These are phyloP conservation scores for Tranzscheliella williamsii DNA, from an alignment of 1,284 basidiomycete genomes.

Conservation along the genomic window DNA sequence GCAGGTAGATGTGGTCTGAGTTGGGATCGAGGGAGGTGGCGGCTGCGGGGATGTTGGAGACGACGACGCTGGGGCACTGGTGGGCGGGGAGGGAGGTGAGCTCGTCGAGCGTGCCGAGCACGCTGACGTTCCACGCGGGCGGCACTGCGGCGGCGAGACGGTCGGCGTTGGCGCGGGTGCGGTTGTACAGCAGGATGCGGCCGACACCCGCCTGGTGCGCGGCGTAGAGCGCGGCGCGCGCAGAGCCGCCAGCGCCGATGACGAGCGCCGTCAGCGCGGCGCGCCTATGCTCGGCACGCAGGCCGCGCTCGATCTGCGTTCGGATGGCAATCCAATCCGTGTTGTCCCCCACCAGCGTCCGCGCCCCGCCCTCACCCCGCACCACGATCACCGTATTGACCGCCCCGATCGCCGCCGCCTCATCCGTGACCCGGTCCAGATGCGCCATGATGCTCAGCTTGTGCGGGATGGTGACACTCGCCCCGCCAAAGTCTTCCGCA, in stretches of 20 bases:
- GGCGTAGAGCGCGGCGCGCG: conserved; percentile 57
- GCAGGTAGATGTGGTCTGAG: conserved; percentile 31
- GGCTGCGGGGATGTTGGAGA: conserved; percentile 56
- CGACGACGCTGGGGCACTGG: conserved; percentile 30
- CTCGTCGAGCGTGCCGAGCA: conserved; percentile 34
- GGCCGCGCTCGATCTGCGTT: conserved; percentile 19
- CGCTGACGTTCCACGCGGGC: conserved; percentile 50
- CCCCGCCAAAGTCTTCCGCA: conserved; percentile 82
- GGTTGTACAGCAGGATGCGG: conserved; percentile 55
- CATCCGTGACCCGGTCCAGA: conserved; percentile 51
- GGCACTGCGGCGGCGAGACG: conserved; percentile 42
- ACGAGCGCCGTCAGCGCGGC: conserved; percentile 46
- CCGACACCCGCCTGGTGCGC: conserved; percentile 52
- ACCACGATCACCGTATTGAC: conserved; percentile 58
- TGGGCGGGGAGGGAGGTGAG: conserved; percentile 6
- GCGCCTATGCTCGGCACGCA: conserved; percentile 29
- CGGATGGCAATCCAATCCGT: conserved; percentile 60
- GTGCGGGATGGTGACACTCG: conserved; percentile 74
- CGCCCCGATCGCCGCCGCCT: conserved; percentile 55
- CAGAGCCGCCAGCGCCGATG: conserved; percentile 59
- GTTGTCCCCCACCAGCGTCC: conserved; percentile 51
- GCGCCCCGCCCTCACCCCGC: conserved; percentile 9
- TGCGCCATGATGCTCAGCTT: conserved; percentile 52
- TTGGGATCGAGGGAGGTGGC: conserved; percentile 37
- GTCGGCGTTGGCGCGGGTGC: conserved; percentile 52